phyloP scores from a whole-genome alignment of 2,329 filamentous ascomycete species.

The Talaromyces islandicus region DNA sequence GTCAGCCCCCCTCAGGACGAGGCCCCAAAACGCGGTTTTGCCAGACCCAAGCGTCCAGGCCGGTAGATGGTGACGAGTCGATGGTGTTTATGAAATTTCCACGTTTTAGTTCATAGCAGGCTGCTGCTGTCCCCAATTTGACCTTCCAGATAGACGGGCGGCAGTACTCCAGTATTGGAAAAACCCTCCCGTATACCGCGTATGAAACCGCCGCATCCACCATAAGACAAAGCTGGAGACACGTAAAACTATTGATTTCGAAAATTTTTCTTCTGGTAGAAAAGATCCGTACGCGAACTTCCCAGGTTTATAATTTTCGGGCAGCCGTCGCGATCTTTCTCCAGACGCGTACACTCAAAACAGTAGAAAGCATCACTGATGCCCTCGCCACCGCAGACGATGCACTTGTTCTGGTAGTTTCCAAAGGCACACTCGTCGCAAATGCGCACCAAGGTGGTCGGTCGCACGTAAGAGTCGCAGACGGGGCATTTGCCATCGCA shows the following conservation, averaged over 20 bases:
- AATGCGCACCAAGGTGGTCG: constrained; percentile 93
- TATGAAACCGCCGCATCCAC: background rate
- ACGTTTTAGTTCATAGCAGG: background rate
- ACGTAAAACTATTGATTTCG: constrained; percentile 32
- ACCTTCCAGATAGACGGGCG: background rate
- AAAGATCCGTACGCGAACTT: constrained; percentile 88
- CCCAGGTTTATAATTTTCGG: constrained; percentile 99
- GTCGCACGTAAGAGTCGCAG: constrained; percentile 97
- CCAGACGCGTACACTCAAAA: constrained; percentile 93
- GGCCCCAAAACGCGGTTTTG: constrained; percentile 49
- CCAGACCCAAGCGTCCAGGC: constrained; percentile 59
- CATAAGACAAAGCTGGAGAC: background rate
- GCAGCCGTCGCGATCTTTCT: constrained; percentile 96
- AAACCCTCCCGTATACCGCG: background rate
- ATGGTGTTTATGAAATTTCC: background rate
- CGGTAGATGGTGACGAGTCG: constrained; percentile 25
- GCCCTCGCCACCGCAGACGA: constrained; percentile 95
- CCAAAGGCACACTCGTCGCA: constrained; percentile 99
- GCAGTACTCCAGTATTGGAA: background rate
- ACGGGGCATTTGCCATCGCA: constrained; percentile 99
- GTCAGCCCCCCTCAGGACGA: constrained; percentile 46
- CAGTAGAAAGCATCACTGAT: constrained; percentile 99
- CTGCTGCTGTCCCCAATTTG: background rate
- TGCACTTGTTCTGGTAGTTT: constrained; percentile 99
- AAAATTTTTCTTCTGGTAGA: constrained; percentile 64